A percentile compares a stretch with the other conserved stretches of the same genome.
Evolutionary conservation across 495 filamentous ascomycete genomes (phyloP).

Genomic region (Ascobolus immersus): DNA sequence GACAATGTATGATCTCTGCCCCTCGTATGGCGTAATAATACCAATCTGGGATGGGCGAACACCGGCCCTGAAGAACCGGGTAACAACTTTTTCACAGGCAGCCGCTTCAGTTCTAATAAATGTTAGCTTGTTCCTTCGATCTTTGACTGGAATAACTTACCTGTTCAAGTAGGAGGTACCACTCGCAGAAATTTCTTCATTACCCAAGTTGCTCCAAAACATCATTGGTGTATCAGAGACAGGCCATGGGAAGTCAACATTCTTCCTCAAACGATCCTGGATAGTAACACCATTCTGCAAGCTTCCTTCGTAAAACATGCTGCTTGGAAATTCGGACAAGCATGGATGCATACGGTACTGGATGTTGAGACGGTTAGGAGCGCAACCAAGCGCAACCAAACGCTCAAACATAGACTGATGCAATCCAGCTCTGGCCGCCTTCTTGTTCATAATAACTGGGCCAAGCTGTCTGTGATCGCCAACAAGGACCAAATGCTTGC

Average conservation of each 20-base stretch:
- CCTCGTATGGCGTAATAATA: conserved; percentile 97
- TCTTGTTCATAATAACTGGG: conserved; percentile 99
- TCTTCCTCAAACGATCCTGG: conserved; percentile 60
- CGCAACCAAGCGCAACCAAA: conserved; percentile 75
- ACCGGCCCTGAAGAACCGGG: conserved; percentile 97
- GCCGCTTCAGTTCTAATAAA: conserved; percentile 57
- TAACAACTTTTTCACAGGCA: conserved; percentile 95
- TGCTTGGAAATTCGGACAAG: conserved; percentile 90
- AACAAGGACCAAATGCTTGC: conserved; percentile 94
- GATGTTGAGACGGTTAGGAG: conserved; percentile 79
- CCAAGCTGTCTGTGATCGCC: conserved; percentile 97
- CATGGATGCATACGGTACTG: conserved; percentile 99
- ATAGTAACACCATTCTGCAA: conserved; percentile 92
- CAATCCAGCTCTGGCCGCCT: conserved; percentile 86
- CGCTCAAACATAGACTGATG: conserved; percentile 97
- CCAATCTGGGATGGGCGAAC: conserved; percentile 78
- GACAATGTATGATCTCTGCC: conserved; percentile 93
- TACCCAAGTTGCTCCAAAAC: conserved; percentile 98
- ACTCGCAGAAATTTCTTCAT: conserved; percentile 91
- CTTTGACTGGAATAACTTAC: background rate
- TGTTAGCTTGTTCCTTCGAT: background rate
- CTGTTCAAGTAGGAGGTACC: conserved; percentile 88
- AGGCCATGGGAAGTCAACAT: conserved; percentile 97
- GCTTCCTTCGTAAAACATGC: conserved; percentile 99
- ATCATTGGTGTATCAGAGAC: conserved; percentile 91